Conservation (phyloP, 2,329 filamentous ascomycete genomes). For the Phialocephala subalpina region DNA sequence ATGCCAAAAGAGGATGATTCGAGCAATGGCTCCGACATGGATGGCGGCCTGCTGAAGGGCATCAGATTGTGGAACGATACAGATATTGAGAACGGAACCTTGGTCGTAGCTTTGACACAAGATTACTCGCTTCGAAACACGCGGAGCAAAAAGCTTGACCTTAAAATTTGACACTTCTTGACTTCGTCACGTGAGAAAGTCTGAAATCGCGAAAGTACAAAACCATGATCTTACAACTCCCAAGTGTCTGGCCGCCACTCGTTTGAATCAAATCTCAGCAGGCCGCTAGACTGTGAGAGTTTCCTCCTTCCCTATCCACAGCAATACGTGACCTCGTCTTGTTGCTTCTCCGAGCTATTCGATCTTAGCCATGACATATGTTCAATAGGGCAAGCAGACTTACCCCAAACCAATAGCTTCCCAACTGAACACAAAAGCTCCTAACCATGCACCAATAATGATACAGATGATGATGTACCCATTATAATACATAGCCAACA, state of each 20-base stretch:
- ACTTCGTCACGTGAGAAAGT: too few relatives aligned
- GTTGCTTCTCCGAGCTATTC: not conserved
- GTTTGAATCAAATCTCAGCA: not conserved
- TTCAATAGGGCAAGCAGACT: not conserved
- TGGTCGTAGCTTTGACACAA: too few relatives aligned
- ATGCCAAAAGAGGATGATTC: too few relatives aligned
- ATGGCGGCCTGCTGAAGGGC: too few relatives aligned
- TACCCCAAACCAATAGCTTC: not conserved
- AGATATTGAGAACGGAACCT: too few relatives aligned
- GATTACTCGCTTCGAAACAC: too few relatives aligned
- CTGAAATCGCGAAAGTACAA: not conserved
- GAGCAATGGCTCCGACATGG: too few relatives aligned
- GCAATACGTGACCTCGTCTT: not conserved
- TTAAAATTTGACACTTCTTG: too few relatives aligned
- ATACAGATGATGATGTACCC: conserved; percentile 85
- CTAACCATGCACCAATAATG: conserved; percentile 77
- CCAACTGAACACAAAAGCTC: conserved; percentile 60
- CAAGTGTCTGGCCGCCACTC: not conserved
- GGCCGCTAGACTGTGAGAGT: not conserved
- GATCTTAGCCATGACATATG: not conserved
- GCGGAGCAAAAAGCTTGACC: too few relatives aligned
- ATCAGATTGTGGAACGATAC: too few relatives aligned
- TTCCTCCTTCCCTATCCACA: not conserved
- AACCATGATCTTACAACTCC: not conserved
- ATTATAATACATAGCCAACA: conserved; percentile 69